Evolutionary conservation across 768 basidiomycete species (phyloP), one percentile per base, ranked within the genome.

Genomic region (Boletus barrowsii): DNA sequence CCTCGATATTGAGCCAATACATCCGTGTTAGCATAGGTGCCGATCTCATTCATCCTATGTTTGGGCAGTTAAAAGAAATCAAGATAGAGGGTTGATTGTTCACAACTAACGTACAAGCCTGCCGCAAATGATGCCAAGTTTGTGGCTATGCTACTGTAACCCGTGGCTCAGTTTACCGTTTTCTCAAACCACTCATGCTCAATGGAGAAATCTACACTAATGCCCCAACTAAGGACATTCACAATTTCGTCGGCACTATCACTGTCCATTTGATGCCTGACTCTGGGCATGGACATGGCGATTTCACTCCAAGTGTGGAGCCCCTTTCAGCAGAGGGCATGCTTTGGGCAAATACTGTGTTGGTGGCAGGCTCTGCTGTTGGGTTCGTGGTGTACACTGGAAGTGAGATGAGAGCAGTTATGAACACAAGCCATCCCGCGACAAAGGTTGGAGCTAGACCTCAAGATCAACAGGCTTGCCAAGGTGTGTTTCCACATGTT

Each of bases 361-460:
- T 99, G 30, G 96, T 97, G 18, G 93, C 97, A 0, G 97, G 96
- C 1, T 87, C 87, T 22, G 94, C 92, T 0, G 82, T 98, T 36
- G 94, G 95, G 4, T 86, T 98, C 51, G 86, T 99, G 20, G 79
- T 97, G 4, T 99, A 98, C 68, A 98, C 97, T 3, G 97, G 97
- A 0, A 73, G 86, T 0, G 95, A 99, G 70, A 98, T 95, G 8
- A 79, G 97, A 51, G 97, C 97, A 2, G 96, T 98, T 22, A 93
- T 99, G 93, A 99, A 99, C 62, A 99, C 97, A 5, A 94, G 91
- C 62, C 93, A 96, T 72, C 95, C 97, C 0, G 88, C 87, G 61
- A 98, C 95, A 1, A 99, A 99, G 70, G 83, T 91, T 43, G 97
- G 97, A 4, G 45, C 69, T 98, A 51, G 97, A 99, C 72, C 64